Base-by-base conservation (phyloP, 495 filamentous ascomycete genomes). In the Staphylotrichum tortipilum region DNA sequence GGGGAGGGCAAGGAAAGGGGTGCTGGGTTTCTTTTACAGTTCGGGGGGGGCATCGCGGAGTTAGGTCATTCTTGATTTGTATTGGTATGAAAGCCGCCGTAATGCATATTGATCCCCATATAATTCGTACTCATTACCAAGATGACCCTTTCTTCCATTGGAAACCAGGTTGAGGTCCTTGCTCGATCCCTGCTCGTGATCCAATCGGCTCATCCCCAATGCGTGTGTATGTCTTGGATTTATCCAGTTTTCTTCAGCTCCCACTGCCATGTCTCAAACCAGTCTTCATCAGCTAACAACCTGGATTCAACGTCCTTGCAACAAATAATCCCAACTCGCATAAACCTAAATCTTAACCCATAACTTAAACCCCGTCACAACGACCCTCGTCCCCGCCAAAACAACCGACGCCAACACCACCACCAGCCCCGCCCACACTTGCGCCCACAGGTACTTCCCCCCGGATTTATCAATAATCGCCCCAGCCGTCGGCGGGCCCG, bases 401-500 rank as follows among this genome's bases (percentile, higher is more conserved):
- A 39, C 29, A 11, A 58, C n/a, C 2, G 64, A 43, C n/a, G 47
- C 62, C 21, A 64, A 30, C 15, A 66, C 26, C 23, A 69, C 63
- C 5, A 69, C 62, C 26, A 49, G 24, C 1, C 68, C 70, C 0
- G 68, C 69, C 68, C 70, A 74, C 12, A 73, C 47, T 52, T 72
- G 66, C 10, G 68, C 69, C 56, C 62, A 71, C 18, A 63, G 33
- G 46, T 67, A 73, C 11, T 39, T 22, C 0, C 68, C 71, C 4
- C 52, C 56, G 2, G 56, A 61, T 29, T 35, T 47, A 40, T 72
- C 68, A 22, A 73, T 71, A 30, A 72, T 72, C 6, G 69, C 69
- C 4, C 71, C 68, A 0, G 71, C 69, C 1, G 62, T 68, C 1
- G 69, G 69, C 18, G 71, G 69, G 0, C 71, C 71, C 1, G 69